Evolutionary conservation across 257 asterid species (phyloP), one percentile per base, ranked within the genome.

Genomic region (Solanum okadae): DNA sequence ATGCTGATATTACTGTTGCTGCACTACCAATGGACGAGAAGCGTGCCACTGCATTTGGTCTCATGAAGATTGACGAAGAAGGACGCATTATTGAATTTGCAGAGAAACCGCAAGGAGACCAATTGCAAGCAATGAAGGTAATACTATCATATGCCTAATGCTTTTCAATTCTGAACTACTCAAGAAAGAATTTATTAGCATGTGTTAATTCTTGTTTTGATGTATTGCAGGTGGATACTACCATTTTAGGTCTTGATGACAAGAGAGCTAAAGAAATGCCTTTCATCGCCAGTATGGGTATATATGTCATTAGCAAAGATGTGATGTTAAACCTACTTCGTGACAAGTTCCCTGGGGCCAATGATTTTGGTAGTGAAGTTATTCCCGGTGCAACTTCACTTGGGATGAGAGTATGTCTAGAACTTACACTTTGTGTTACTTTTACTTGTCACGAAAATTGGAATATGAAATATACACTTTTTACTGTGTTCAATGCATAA

Each of bases 281-380:
- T 89, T 96, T 89, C 89, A 96, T 96, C 73, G 99, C 99, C 67
- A 96, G 99, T 86, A 96, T 96, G 99, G 99, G 98, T 52, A 96
- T 96, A 88, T 96, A 96, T 92, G 99, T 96, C 86, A 94, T 96
- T 83, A 95, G 99, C 92, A 96, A 96, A 93, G 94, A 96, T 76
- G 99, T 95, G 91, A 96, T 96, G 99, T 13, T 93, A 83, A 91
- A 92, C 90, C 94, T 96, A 86, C 96, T 96, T 42, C 73, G 94
- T 68, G 96, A 94, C 35, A 89, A 92, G 91, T 96, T 96, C 90
- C 99, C 98, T 34, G 94, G 94, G 72, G 99, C 99, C 91, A 96
- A 96, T 92, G 99, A 96, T 91, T 96, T 96, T 88, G 99, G 99
- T 81, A 96, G 99, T 92, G 99, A 96, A 93, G 98, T 96, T 87